Evolutionary conservation across 2,329 filamentous ascomycete genomes (phyloP).

Genomic region (Fusarium pseudonygamai): DNA sequence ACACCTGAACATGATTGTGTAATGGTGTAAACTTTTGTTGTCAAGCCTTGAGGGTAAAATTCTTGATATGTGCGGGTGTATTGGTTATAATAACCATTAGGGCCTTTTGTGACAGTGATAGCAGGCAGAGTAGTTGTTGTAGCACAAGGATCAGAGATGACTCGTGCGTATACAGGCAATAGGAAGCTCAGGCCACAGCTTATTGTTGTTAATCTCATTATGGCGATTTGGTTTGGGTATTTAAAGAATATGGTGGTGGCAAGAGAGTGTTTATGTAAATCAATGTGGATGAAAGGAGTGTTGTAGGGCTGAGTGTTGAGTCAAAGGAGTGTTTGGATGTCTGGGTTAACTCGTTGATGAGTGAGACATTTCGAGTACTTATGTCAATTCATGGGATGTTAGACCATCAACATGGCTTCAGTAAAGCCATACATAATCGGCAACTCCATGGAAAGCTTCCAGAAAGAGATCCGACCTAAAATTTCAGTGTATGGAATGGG

Average conservation of each 20-base stretch:
- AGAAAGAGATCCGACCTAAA: background rate
- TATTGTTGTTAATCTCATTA: background rate
- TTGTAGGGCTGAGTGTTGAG: background rate
- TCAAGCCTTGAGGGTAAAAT: background rate
- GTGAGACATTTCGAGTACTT: background rate
- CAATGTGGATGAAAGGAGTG: background rate
- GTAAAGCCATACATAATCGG: rapidly evolving
- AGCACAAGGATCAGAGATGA: background rate
- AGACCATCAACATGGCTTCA: rapidly evolving
- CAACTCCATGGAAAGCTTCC: background rate
- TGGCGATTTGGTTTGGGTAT: background rate
- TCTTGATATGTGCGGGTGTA: constrained; percentile 15
- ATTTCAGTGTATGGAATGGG: background rate
- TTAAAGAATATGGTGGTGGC: background rate
- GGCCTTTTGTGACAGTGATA: background rate
- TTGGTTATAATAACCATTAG: background rate
- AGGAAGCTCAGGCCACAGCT: background rate
- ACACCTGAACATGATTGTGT: constrained; percentile 4
- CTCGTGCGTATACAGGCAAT: background rate
- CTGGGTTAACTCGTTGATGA: rapidly evolving
- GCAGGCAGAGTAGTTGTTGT: background rate
- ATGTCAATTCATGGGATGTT: background rate
- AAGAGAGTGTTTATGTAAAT: background rate
- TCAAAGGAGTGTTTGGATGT: background rate
- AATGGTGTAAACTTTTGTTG: background rate